Evolutionary conservation across 2,329 filamentous ascomycete species (phyloP), one percentile per base, ranked within the genome.

Genomic region (Talaromyces amestolkiae): DNA sequence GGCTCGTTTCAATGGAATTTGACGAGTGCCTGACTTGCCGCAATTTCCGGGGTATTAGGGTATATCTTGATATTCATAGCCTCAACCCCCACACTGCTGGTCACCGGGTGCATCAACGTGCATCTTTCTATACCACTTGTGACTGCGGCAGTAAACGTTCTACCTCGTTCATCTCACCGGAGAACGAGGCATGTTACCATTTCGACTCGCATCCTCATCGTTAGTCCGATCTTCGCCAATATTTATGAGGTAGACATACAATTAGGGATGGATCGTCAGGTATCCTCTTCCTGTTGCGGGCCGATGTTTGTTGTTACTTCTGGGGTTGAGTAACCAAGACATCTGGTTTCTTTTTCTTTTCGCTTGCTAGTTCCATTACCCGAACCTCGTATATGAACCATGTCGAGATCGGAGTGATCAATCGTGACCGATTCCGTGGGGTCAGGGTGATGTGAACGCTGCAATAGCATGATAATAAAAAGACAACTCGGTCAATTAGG

Each of bases 131-230:
- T 19, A 6, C 49, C 17, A 22, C 37, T 37, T 37, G 15, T 35
- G 33, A 37, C 22, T 22, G 31, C 6, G 3, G 37, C 37, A 0
- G 33, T 37, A 4, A 39, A 56, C 6, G n/a, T 24, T 6, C 33
- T 37, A 56, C 33, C 53, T 56, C 53, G n/a, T 39, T 56, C 33
- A 56, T 35, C n/a, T 39, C 53, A 56, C 53, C 33, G n/a, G 33
- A 37, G 17, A 11, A 56, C 53, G 33, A 37, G 53, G 33, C 22
- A 6, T 31, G 4, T 7, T 31, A 31, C 27, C 27, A 3, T 6
- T 31, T 56, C 33, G 10, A 22, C 22, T 35, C n/a, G 11, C 19
- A 39, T 56, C 9, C 35, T 35, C 19, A 39, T 39, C 11, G 33
- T 35, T 15, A n/a, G 19, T 22, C 53, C 53, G 51, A 39, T 15